Evolutionary conservation across 1,139 yeast species (phyloP).

Genomic region (Kodamaea fungicola): DNA sequence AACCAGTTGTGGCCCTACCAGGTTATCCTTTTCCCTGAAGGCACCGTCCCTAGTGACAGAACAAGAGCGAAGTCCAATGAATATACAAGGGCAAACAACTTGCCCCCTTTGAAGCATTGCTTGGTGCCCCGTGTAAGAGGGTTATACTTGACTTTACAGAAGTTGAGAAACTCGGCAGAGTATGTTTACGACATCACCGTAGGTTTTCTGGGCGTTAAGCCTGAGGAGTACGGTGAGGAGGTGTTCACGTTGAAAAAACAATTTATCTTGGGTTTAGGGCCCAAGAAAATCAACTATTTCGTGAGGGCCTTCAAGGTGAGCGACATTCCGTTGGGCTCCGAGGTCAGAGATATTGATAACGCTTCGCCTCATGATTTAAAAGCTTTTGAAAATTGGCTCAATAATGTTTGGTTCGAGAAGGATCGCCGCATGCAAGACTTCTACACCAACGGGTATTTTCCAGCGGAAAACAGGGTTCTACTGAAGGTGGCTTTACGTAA

Average conservation of each 20-base stretch:
- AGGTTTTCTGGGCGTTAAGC: constrained; percentile 68
- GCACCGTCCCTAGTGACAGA: constrained; percentile 75
- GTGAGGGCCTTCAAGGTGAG: constrained; percentile 54
- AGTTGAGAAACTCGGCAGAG: constrained; percentile 57
- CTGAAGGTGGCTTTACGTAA: constrained; percentile 12
- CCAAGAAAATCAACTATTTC: constrained; percentile 60
- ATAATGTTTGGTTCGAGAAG: constrained; percentile 72
- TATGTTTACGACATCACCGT: constrained; percentile 80
- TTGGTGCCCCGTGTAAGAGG: constrained; percentile 84
- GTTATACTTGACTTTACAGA: constrained; percentile 59
- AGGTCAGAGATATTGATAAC: constrained; percentile 42
- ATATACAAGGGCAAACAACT: constrained; percentile 52
- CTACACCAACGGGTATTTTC: constrained; percentile 56
- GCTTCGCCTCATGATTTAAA: constrained; percentile 40
- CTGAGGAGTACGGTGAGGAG: constrained; percentile 74
- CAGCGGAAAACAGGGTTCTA: constrained; percentile 10
- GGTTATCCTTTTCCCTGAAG: constrained; percentile 85
- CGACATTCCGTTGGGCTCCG: constrained; percentile 67
- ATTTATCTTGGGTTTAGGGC: constrained; percentile 70
- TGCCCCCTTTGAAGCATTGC: constrained; percentile 53
- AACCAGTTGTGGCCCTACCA: constrained; percentile 43
- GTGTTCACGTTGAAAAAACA: constrained; percentile 62
- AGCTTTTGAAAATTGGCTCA: constrained; percentile 72
- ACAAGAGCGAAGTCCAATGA: constrained; percentile 57
- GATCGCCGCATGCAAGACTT: constrained; percentile 64